Evolutionary conservation across 1,139 yeast genomes (phyloP).

Genomic region (Geotrichum klebahnii): DNA sequence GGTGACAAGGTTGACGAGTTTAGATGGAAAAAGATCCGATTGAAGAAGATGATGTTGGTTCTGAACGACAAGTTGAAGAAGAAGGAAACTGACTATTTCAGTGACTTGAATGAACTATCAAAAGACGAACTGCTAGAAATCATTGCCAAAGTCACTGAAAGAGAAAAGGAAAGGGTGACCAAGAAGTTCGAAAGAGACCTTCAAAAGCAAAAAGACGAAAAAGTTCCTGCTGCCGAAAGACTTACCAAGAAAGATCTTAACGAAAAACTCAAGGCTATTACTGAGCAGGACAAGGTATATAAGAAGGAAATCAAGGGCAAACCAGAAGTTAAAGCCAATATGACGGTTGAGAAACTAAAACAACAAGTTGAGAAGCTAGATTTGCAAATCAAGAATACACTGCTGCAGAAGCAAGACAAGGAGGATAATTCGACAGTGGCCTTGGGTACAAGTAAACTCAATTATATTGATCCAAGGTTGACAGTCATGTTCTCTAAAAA

Average conservation of each 20-base stretch:
- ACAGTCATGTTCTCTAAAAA: conserved; percentile 87
- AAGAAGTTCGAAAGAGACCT: conserved; percentile 72
- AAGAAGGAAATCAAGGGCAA: conserved; percentile 56
- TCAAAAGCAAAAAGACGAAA: conserved; percentile 60
- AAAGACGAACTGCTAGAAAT: conserved; percentile 61
- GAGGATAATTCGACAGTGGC: conserved; percentile 94
- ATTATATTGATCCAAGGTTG: conserved; percentile 91
- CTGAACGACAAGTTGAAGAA: conserved; percentile 59
- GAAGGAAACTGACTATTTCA: conserved; percentile 51
- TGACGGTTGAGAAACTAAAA: conserved; percentile 67
- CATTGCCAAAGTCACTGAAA: conserved; percentile 52
- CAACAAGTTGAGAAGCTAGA: conserved; percentile 71
- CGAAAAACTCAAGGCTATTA: conserved; percentile 56
- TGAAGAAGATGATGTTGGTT: conserved; percentile 64
- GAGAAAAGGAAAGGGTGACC: conserved; percentile 59
- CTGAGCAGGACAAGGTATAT: conserved; percentile 54
- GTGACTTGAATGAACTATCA: conserved; percentile 64
- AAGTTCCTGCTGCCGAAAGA: conserved; percentile 43
- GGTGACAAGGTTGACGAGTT: conserved; percentile 72
- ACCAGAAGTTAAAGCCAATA: conserved; percentile 50
- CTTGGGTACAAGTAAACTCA: conserved; percentile 86
- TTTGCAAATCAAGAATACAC: conserved; percentile 62
- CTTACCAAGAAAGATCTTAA: conserved; percentile 55
- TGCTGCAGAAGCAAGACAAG: conserved; percentile 78
- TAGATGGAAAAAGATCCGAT: conserved; percentile 75